phyloP scores from a whole-genome alignment of 768 basidiomycete genomes.

The Termitomyces sp. region DNA sequence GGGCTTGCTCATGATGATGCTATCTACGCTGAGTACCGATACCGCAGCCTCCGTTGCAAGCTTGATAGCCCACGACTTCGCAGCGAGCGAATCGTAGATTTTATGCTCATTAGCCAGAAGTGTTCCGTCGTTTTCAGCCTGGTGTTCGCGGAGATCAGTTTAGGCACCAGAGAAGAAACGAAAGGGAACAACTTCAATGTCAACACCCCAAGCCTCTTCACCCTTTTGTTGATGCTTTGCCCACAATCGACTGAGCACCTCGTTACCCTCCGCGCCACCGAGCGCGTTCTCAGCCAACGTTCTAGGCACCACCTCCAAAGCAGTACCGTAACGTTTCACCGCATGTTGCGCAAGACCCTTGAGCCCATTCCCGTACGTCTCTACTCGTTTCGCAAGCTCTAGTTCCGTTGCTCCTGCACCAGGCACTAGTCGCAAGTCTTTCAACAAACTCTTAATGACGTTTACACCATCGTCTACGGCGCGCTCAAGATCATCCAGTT shows the following conservation, averaged over 20 bases:
- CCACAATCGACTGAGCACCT: neutral
- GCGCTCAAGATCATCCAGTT: slow-evolving; percentile 91
- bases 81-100: slow-evolving; percentile 30
- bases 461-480: slow-evolving; percentile 89
- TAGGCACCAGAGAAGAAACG: neutral
- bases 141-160: neutral
- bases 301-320: neutral
- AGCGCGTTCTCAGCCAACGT: neutral
- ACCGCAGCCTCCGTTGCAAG: slow-evolving; percentile 88
- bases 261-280: neutral
- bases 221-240: neutral
- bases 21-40: slow-evolving; percentile 29
- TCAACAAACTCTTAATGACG: slow-evolving; percentile 43
- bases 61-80: slow-evolving; percentile 85
- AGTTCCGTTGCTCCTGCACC: slow-evolving; percentile 94
- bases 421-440: slow-evolving; percentile 85
- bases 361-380: slow-evolving; percentile 65
- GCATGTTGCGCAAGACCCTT: neutral
- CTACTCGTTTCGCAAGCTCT: slow-evolving; percentile 82
- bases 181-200: neutral
- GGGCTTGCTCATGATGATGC: slow-evolving; percentile 34
- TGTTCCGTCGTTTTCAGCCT: neutral
- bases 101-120: neutral
- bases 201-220: neutral
- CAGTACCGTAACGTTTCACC: neutral